These are phyloP conservation scores for Arachis stenosperma DNA, from an alignment of 306 rosid species.

Conservation along the genomic window DNA sequence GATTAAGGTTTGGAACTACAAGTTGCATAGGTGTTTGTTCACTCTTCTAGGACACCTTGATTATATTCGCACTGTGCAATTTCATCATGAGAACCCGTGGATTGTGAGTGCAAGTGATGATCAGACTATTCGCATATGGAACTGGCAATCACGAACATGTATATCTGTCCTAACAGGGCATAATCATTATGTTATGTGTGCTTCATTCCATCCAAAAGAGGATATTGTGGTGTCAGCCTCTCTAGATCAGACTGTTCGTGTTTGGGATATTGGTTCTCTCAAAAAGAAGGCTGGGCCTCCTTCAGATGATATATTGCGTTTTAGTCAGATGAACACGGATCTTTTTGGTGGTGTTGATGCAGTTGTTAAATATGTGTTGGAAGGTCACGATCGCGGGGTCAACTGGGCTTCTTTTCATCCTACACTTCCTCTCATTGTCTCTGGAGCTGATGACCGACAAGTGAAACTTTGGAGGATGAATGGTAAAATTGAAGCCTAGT, in stretches of 20 bases:
- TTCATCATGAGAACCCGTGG: conserved; percentile 97
- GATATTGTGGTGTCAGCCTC: conserved; percentile 98
- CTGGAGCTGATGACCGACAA: conserved; percentile 97
- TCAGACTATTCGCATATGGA: conserved; percentile 98
- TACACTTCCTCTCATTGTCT: conserved; percentile 88
- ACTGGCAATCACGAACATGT: conserved; percentile 98
- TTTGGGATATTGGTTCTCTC: conserved; percentile 94
- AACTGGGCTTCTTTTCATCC: conserved; percentile 99
- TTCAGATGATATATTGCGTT: conserved; percentile 81
- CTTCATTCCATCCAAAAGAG: conserved; percentile 91
- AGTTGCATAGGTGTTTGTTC: conserved; percentile 92
- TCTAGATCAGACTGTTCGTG: conserved; percentile 96
- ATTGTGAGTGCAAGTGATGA: conserved; percentile 98
- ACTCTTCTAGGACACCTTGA: conserved; percentile 98
- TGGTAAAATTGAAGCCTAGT: conserved; percentile 50
- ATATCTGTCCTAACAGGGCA: conserved; percentile 96
- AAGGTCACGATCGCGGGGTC: conserved; percentile 98
- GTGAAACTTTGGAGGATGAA: conserved; percentile 98
- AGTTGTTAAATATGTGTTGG: conserved; percentile 92
- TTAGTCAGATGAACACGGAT: conserved; percentile 96
- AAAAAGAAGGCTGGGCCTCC: conserved; percentile 93
- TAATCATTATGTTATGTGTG: conserved; percentile 98
- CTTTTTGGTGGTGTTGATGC: conserved; percentile 96
- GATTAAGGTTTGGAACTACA: conserved; percentile 99
- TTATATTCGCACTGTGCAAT: conserved; percentile 94